These are phyloP conservation scores for Inosperma sp. DNA, from an alignment of 768 basidiomycete genomes.

Conservation along the genomic window DNA sequence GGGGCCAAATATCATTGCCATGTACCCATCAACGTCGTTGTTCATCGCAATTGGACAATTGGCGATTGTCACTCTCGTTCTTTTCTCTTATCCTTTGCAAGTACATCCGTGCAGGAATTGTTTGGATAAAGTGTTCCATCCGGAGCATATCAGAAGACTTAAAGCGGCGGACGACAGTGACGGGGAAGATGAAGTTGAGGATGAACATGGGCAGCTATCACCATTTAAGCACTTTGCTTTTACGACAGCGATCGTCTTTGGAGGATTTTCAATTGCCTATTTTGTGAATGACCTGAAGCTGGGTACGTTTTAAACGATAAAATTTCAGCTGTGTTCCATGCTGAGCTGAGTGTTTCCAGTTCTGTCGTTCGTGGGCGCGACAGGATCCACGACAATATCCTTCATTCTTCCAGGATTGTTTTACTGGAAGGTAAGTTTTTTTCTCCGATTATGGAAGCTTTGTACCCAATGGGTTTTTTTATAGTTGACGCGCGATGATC, in stretches of 20 bases:
- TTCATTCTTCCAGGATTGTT: constrained; percentile 93
- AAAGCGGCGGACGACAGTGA: constrained; percentile 31
- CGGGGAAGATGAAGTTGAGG: constrained; percentile 43
- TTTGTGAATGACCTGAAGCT: constrained; percentile 73
- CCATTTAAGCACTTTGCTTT: constrained; percentile 62
- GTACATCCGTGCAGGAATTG: constrained; percentile 91
- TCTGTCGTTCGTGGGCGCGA: constrained; percentile 93
- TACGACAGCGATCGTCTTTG: constrained; percentile 59
- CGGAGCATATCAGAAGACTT: constrained; percentile 29
- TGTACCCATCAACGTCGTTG: constrained; percentile 86
- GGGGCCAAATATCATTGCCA: constrained; percentile 89
- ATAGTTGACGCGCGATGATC: constrained; percentile 68
- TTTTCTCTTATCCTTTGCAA: constrained; percentile 93
- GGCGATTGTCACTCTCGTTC: constrained; percentile 85
- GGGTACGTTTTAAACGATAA: constrained; percentile 42
- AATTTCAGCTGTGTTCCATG: constrained; percentile 5
- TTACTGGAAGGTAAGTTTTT: constrained; percentile 75
- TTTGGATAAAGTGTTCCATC: constrained; percentile 81
- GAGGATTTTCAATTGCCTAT: constrained; percentile 71
- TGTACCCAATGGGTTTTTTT: constrained; percentile 9
- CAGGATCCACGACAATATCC: constrained; percentile 93
- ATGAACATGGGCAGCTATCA: constrained; percentile 65
- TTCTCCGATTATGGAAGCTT: constrained; percentile 4
- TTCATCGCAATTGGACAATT: constrained; percentile 92
- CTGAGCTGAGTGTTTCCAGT: constrained; percentile 53